These are phyloP conservation scores for Talaromyces sp. DNA, from an alignment of 2,329 filamentous ascomycete genomes.

Conservation along the genomic window DNA sequence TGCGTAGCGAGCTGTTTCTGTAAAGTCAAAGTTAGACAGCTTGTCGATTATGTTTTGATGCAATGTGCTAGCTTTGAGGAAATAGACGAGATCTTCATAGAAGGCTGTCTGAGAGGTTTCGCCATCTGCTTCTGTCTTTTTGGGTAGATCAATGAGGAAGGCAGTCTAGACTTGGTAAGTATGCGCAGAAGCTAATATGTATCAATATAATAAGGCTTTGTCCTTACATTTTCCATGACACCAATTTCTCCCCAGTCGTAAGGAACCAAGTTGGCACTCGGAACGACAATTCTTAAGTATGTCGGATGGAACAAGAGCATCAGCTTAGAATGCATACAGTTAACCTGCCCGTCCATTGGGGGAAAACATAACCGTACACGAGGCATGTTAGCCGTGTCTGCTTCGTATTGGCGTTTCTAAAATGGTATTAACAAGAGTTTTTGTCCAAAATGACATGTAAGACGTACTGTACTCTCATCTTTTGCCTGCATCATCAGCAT, in stretches of 20 bases:
- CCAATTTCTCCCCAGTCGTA: conserved; percentile 83
- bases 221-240: conserved; percentile 72
- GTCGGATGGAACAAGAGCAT: conserved; percentile 75
- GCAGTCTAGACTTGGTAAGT: conserved; percentile 50
- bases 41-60: conserved; percentile 60
- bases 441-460: background rate
- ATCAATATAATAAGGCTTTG: background rate
- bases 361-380: conserved; percentile 72
- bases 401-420: conserved; percentile 32
- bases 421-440: background rate
- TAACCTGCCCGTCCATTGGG: conserved; percentile 63
- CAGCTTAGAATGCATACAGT: conserved; percentile 89
- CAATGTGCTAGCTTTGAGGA: conserved; percentile 62
- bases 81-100: conserved; percentile 63
- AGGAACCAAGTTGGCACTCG: conserved; percentile 76
- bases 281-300: conserved; percentile 74
- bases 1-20: conserved; percentile 61
- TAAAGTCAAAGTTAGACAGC: conserved; percentile 75
- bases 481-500: conserved; percentile 59
- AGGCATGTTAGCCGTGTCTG: conserved; percentile 37
- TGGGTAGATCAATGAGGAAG: conserved; percentile 87
- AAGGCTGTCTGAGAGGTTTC: conserved; percentile 48
- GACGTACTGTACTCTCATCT: conserved; percentile 39
- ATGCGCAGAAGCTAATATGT: background rate
- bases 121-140: conserved; percentile 24